Conservation (phyloP, 192 early-diverging fungal genomes). For the Backusella liffmaniae region DNA sequence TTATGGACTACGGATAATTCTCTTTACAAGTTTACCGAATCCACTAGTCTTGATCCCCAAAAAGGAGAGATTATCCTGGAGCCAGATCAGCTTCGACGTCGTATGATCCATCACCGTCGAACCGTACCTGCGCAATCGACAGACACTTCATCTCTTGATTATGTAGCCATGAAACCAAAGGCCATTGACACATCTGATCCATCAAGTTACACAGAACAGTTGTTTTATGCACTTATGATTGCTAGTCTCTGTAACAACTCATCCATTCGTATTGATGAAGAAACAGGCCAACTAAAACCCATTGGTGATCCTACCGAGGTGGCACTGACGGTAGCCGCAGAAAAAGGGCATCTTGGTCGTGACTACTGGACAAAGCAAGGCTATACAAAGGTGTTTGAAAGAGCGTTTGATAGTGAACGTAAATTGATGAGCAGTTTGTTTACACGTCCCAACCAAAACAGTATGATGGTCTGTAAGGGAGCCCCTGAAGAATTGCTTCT, state of each 20-base stretch:
- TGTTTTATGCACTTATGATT: conserved; percentile 60
- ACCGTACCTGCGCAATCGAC: conserved; percentile 15
- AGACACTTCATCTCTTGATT: conserved; percentile 3
- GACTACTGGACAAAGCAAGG: conserved; percentile 54
- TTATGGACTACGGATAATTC: conserved; percentile 78
- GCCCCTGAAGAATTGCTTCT: conserved; percentile 88
- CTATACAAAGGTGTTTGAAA: conserved; percentile 63
- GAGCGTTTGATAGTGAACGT: conserved; percentile 91
- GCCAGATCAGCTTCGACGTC: conserved; percentile 17
- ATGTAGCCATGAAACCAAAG: conserved; percentile 24
- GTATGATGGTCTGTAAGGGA: conserved; percentile 64
- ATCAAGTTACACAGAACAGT: not conserved
- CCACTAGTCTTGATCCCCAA: conserved; percentile 49
- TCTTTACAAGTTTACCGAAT: conserved; percentile 63
- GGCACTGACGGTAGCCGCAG: conserved; percentile 81
- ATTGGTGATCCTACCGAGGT: conserved; percentile 97
- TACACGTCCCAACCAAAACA: conserved; percentile 26
- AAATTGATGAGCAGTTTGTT: conserved; percentile 94
- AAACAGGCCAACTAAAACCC: conserved; percentile 56
- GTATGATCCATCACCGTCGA: conserved; percentile 35
- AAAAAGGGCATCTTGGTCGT: conserved; percentile 77
- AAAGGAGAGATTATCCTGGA: conserved; percentile 33
- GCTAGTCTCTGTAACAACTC: conserved; percentile 89
- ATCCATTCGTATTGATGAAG: conserved; percentile 45
- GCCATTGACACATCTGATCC: conserved; percentile 8